Evolutionary conservation across 192 early-diverging fungal genomes (phyloP), one percentile per base, ranked within the genome.

Genomic region (Neocallimastix lanati): DNA sequence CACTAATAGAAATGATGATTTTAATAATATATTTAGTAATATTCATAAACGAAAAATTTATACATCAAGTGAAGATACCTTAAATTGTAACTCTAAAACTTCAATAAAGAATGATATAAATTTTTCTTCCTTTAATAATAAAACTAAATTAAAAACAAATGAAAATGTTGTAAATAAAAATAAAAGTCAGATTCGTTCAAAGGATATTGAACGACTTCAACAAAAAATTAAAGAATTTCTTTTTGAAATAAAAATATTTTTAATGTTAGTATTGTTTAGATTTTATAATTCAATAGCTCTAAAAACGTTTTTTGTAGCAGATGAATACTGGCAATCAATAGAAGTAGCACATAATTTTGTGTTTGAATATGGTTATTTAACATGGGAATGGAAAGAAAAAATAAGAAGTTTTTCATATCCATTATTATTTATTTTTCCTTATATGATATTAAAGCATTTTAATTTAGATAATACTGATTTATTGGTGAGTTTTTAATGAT

Each of bases 321-420:
- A 99, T 86, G 96, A 99, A 84, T 96, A 94, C 86, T 99, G 96
- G 96, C 97, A 99, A 84, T 90, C 92, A 33, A 91, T 93, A 67
- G 97, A 99, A 85, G 93, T 99, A 18, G 96, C 92, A 2, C 95
- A 98, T 84, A 82, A 85, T 33, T 81, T 88, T n/a, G 90, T 92
- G 2, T 97, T 97, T 90, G 94, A 94, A 81, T 91, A 92, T 82
- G 96, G 96, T 4, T 94, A 93, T 79, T 80, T 94, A 83, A 97
- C 96, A 11, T 98, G 96, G 95, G 96, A 97, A 83, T 99, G 97
- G 97, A 82, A 85, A 77, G 86, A 94, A 38, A 83, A 83, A 29
- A 90, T 99, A 28, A 90, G 97, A 76, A 91, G 94, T 25, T 91
- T 89, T 77, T 87, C 90, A 18, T 93, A 98, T 85, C 97, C 97